Base-by-base conservation (phyloP, 2,329 filamentous ascomycete species). In the Daldinia sp. region DNA sequence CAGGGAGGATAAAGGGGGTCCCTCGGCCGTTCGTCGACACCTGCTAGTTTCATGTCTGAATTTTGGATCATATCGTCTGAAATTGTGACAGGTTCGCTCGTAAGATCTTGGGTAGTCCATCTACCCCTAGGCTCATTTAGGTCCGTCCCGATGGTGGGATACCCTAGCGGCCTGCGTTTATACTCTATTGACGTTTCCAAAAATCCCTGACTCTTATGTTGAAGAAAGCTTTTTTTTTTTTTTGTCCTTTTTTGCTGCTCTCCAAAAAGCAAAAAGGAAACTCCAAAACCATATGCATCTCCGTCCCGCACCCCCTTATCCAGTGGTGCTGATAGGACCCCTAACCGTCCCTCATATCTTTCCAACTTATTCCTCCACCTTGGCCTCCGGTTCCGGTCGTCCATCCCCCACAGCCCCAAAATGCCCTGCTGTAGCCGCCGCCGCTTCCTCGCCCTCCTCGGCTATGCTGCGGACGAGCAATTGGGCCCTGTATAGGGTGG, bases 391-490 rank as follows among this genome's bases (percentile, higher is more conserved):
- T 20, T 4, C 7, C 3, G 41, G 46, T 2, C 23, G 26, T 7
- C 3, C 9, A 28, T 30, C 46, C 15, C 28, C 46, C 15, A 51
- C 2, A 2, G 26, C 6, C 6, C 48, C 26, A 23, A 33, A 30
- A 1, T 0, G 13, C 26, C 26, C 28, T 1, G 26, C 35, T 4
- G 9, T 37, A 3, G 35, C 35, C 35, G 35, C 10, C 35, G 35
- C 10, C 1, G 9, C 35, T 4, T 4, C 10, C 6, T 13, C 35
- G 10, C 3, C 35, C 7, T n/a, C 7, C 28, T 62, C 60, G 4
- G 60, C 39, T 9, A 6, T 13, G 18, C 60, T 62, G 15, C 41
- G 30, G 7, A 50, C 20, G 4, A 50, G 30, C 13, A 62, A 13
- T 9, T 13, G 35, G 7, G 35, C 7, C 35, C 35, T 10, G 35